These are phyloP conservation scores for Amoeboradix gromovi DNA, from an alignment of 371 early-diverging fungal genomes.

Conservation along the genomic window DNA sequence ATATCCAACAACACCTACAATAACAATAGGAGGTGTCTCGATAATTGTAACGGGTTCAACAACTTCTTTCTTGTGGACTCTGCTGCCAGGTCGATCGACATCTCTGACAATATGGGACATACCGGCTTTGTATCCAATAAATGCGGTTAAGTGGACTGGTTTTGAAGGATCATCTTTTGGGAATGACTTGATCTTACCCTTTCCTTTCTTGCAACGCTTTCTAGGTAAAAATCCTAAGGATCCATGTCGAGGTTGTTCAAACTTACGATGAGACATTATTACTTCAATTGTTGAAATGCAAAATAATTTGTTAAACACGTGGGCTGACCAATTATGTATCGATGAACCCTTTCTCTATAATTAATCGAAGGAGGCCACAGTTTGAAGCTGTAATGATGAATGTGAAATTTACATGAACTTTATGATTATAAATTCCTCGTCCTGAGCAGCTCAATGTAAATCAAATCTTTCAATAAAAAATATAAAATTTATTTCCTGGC, in stretches of 20 bases:
- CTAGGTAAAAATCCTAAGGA: slow-evolving; percentile 96
- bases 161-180: slow-evolving; percentile 87
- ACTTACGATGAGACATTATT: slow-evolving; percentile 13
- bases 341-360: too few relatives aligned
- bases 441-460: too few relatives aligned
- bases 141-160: slow-evolving; percentile 93
- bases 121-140: slow-evolving; percentile 98
- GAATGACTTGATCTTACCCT: slow-evolving; percentile 91
- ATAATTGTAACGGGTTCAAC: slow-evolving; percentile 97
- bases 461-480: too few relatives aligned
- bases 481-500: too few relatives aligned
- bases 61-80: slow-evolving; percentile 97
- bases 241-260: slow-evolving; percentile 83
- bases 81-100: slow-evolving; percentile 87
- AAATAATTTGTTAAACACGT: too few relatives aligned
- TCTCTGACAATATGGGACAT: slow-evolving; percentile 99
- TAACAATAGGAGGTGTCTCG: slow-evolving; percentile 92
- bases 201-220: slow-evolving; percentile 79
- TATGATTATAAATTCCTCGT: too few relatives aligned
- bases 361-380: too few relatives aligned
- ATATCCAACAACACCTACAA: slow-evolving; percentile 99
- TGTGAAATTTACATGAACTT: too few relatives aligned
- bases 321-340: too few relatives aligned
- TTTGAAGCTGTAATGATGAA: too few relatives aligned
- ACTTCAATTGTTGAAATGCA: too few relatives aligned